Evolutionary conservation across 1,284 basidiomycete genomes (phyloP).

Genomic region (Ustilago loliicola): DNA sequence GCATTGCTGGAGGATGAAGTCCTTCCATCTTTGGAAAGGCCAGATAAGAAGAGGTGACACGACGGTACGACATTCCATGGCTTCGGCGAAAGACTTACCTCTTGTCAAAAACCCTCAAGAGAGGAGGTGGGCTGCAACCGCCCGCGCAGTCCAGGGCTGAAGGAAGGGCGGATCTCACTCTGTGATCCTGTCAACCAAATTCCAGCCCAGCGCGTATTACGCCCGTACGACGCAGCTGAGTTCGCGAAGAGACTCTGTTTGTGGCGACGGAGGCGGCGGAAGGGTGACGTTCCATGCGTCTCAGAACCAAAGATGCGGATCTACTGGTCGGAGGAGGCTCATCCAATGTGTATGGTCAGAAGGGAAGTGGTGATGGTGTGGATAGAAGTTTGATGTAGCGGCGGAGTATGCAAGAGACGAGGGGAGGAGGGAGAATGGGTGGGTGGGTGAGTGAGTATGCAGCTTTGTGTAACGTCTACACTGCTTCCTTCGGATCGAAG

Average conservation of each 20-base stretch:
- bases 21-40: not conserved
- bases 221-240: not conserved
- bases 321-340: slow-evolving; percentile 43
- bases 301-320: slow-evolving; percentile 23
- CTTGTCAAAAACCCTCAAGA: not conserved
- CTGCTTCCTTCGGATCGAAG: slow-evolving; percentile 2
- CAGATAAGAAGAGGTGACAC: not conserved
- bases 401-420: slow-evolving; percentile 12
- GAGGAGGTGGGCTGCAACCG: not conserved
- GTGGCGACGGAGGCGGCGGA: not conserved
- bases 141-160: not conserved
- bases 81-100: not conserved
- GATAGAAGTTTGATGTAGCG: slow-evolving; percentile 36
- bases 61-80: not conserved
- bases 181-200: slow-evolving; percentile 3
- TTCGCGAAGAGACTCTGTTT: not conserved
- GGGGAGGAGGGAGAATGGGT: not conserved
- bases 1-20: not conserved
- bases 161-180: not conserved
- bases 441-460: slow-evolving; percentile 10
- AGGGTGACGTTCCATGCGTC: slow-evolving; percentile 44
- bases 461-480: slow-evolving; percentile 32
- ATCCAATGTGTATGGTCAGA: slow-evolving; percentile 24
- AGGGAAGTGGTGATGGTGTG: slow-evolving; percentile 8
- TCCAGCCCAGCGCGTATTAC: not conserved